Base-by-base conservation (phyloP, 129 eudicot species). In the Artemisia tridentata region DNA sequence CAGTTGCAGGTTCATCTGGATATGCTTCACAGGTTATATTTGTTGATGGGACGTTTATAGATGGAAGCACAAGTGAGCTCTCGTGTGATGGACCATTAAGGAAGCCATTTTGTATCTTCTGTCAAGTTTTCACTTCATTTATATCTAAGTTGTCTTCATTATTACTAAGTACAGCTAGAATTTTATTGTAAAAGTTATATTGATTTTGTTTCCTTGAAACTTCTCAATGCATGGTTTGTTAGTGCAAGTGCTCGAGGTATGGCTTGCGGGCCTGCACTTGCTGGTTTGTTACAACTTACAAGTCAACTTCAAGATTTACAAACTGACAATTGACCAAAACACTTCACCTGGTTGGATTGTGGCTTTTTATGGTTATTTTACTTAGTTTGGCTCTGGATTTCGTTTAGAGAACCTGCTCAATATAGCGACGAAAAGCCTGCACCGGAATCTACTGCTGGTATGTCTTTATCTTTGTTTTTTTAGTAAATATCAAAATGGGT, bases 241-340 rank as follows among this genome's bases (percentile, higher is more conserved):
- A 86, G 96, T 86, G 98, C 98, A 3, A 88, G 95, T 80, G 98
- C 98, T 77, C 83, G 88, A 25, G 98, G 98, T 68, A 84, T 92
- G 95, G 95, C 98, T 4, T 92, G 98, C 76, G 98, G 98, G 14
- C 98, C 98, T 4, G 98, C 98, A 70, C 91, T 92, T 71, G 98
- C 96, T 38, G 98, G 96, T 49, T 64, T 92, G 69, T 84, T 92
- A 52, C 98, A 92, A 72, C n/a, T n/a, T n/a, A n/a, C n/a, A n/a
- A n/a, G 72, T 73, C 19, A 83, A 88, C 27, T 88, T 84, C 68
- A 92, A 79, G 70, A 6, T 88, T 59, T n/a, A n/a, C n/a, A n/a
- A n/a, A n/a, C n/a, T n/a, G n/a, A n/a, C n/a, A n/a, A n/a, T n/a
- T n/a, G n/a, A 92, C 77, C 89, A 88, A 79, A 72, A 80, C 57